Evolutionary conservation across 805 yeast species (phyloP).

Genomic region (Lipomyces orientalis): DNA sequence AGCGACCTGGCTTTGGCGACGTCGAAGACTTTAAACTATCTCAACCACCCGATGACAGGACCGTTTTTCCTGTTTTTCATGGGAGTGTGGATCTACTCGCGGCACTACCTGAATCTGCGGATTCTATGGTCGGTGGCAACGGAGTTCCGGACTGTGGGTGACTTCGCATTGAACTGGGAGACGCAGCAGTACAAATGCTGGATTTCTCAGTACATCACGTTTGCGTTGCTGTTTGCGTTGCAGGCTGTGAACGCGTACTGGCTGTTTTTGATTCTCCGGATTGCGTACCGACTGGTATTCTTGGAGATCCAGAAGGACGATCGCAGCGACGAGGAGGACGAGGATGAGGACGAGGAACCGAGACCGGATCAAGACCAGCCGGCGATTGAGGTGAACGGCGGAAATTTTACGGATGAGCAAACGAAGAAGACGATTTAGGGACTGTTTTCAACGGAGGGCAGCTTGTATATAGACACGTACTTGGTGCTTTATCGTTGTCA

Average conservation of each 20-base stretch:
- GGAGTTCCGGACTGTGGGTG: constrained; percentile 85
- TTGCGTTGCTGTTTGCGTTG: constrained; percentile 73
- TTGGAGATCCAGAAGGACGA: constrained; percentile 74
- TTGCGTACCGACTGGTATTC: constrained; percentile 67
- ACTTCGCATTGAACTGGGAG: constrained; percentile 77
- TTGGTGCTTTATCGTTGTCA: background rate
- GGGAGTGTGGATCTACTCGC: constrained; percentile 79
- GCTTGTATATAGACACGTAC: background rate
- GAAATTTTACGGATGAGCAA: background rate
- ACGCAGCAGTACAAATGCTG: constrained; percentile 96
- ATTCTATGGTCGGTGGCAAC: constrained; percentile 82
- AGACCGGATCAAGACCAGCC: background rate
- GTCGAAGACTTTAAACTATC: constrained; percentile 85
- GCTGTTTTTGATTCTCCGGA: constrained; percentile 81
- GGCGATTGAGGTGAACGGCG: background rate
- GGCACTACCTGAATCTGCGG: constrained; percentile 82
- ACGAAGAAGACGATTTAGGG: background rate
- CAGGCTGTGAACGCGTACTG: constrained; percentile 89
- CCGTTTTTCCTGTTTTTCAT: constrained; percentile 75
- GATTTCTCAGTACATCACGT: constrained; percentile 91
- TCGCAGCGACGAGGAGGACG: constrained; percentile 84
- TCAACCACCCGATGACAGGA: constrained; percentile 67
- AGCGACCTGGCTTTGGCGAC: constrained; percentile 86
- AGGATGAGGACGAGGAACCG: constrained; percentile 44
- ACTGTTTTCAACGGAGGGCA: background rate